These are phyloP conservation scores for Fusarium nematophilum DNA, from an alignment of 2,329 filamentous ascomycete species.

Conservation along the genomic window DNA sequence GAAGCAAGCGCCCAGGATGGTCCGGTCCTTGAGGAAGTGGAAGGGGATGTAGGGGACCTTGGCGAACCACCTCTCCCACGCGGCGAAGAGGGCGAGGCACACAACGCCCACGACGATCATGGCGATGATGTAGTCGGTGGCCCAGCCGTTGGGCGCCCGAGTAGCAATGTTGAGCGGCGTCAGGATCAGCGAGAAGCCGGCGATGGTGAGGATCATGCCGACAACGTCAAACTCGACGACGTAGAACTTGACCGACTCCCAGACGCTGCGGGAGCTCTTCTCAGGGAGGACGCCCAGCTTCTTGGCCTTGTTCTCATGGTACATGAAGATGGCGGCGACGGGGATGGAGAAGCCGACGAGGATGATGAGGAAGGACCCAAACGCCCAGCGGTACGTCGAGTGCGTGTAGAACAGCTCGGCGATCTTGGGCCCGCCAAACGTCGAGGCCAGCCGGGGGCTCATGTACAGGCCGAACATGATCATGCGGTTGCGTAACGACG, in stretches of 20 bases:
- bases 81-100: constrained; percentile 59
- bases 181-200: constrained; percentile 64
- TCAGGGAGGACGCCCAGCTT: constrained; percentile 58
- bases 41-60: constrained; percentile 57
- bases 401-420: constrained; percentile 38
- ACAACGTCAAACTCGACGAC: constrained; percentile 52
- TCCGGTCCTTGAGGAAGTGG: constrained; percentile 59
- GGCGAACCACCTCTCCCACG: constrained; percentile 69
- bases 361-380: constrained; percentile 73
- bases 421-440: constrained; percentile 52
- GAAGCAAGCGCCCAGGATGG: constrained; percentile 60
- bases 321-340: constrained; percentile 64
- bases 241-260: constrained; percentile 54
- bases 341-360: constrained; percentile 70
- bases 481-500: constrained; percentile 56
- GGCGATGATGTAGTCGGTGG: constrained; percentile 60
- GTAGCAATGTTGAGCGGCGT: constrained; percentile 69
- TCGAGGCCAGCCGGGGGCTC: constrained; percentile 57
- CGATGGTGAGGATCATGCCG: constrained; percentile 64
- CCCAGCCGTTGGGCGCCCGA: constrained; percentile 57
- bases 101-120: constrained; percentile 67
- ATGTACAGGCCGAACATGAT: constrained; percentile 57
- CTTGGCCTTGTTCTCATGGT: constrained; percentile 67
- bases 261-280: constrained; percentile 53
- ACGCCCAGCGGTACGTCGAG: constrained; percentile 50